Evolutionary conservation across 805 yeast genomes (phyloP).

Genomic region (Ogataea chonburiensis): DNA sequence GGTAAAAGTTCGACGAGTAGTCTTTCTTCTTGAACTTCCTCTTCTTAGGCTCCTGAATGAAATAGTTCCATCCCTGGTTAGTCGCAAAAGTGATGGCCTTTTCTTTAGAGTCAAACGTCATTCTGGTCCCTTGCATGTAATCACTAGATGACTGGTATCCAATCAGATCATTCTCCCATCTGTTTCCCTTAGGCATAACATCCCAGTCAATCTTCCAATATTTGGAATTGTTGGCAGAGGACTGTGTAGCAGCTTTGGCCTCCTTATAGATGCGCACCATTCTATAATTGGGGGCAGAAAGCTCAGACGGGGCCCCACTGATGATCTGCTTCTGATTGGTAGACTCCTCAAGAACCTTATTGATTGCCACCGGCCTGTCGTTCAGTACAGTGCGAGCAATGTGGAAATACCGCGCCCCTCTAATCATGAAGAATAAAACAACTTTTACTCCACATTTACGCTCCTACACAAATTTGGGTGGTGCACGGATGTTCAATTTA

Average conservation of each 20-base stretch:
- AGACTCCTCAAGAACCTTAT: slow-evolving; percentile 14
- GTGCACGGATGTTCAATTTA: slow-evolving; percentile 15
- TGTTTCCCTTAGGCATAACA: slow-evolving; percentile 66
- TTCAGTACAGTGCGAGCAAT: slow-evolving; percentile 7
- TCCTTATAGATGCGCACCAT: slow-evolving; percentile 76
- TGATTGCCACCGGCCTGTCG: slow-evolving; percentile 8
- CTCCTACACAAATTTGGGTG: background rate
- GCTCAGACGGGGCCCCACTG: slow-evolving; percentile 76
- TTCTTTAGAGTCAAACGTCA: slow-evolving; percentile 73
- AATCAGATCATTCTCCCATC: slow-evolving; percentile 89
- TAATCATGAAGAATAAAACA: slow-evolving; percentile 1
- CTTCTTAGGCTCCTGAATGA: slow-evolving; percentile 76
- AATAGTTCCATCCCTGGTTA: slow-evolving; percentile 83
- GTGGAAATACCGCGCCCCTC: slow-evolving; percentile 12
- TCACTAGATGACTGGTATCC: slow-evolving; percentile 82
- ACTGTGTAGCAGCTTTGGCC: slow-evolving; percentile 79
- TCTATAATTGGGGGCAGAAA: slow-evolving; percentile 49
- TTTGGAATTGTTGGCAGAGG: slow-evolving; percentile 53
- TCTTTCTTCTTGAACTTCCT: slow-evolving; percentile 74
- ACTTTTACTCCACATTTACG: slow-evolving; percentile 10
- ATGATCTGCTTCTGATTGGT: slow-evolving; percentile 49
- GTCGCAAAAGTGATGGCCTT: slow-evolving; percentile 77
- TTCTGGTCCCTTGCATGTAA: slow-evolving; percentile 74
- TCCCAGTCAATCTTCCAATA: slow-evolving; percentile 86
- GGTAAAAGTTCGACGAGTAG: slow-evolving; percentile 69